These are phyloP conservation scores for Podaxis pistillaris DNA, from an alignment of 768 basidiomycete genomes.

Conservation along the genomic window DNA sequence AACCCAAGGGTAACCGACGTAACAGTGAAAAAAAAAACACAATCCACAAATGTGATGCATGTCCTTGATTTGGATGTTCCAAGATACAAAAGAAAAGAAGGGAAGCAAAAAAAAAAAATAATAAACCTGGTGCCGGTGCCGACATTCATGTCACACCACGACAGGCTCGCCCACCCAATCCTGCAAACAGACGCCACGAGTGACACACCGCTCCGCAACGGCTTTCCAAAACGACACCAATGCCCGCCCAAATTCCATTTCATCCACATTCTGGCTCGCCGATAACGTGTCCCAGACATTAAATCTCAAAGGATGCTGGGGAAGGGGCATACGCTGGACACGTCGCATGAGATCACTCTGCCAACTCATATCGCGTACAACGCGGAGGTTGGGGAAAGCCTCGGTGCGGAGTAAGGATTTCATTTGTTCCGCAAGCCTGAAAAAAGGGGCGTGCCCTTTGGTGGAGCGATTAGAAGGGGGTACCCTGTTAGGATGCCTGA, in stretches of 20 bases:
- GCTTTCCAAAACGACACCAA: constrained; percentile 41
- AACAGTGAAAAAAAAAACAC: background rate
- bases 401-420: constrained; percentile 52
- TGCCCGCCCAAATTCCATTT: constrained; percentile 10
- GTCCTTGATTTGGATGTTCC: background rate
- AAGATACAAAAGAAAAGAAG: background rate
- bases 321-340: constrained; percentile 20
- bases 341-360: constrained; percentile 55
- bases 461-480: background rate
- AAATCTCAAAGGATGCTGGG: background rate
- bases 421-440: constrained; percentile 65
- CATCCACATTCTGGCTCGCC: constrained; percentile 3
- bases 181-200: constrained; percentile 61
- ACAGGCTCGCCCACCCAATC: constrained; percentile 47
- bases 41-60: background rate
- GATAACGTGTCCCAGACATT: constrained; percentile 1
- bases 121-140: background rate
- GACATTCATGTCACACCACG: background rate
- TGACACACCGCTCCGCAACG: constrained; percentile 48
- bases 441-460: constrained; percentile 45
- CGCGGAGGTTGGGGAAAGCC: constrained; percentile 61
- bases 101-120: background rate
- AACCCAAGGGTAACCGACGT: background rate
- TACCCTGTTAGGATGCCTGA: constrained; percentile 18
- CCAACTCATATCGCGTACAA: constrained; percentile 64